Conservation (phyloP, 768 basidiomycete species). For the Boletus rubescentipes region DNA sequence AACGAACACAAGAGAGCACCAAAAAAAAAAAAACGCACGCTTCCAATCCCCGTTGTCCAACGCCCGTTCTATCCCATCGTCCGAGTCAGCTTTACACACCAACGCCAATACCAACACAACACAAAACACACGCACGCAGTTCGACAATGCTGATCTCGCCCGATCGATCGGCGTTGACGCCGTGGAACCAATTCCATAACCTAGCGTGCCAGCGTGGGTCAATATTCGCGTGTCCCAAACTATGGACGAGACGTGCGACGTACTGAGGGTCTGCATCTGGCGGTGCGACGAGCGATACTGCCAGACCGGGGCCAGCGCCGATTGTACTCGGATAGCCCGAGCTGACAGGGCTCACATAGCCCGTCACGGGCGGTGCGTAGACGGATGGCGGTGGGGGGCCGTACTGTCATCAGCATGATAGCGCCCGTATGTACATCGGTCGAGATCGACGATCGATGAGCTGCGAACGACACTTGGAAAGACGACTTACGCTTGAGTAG, state of each 20-base stretch:
- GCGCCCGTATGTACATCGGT: no score
- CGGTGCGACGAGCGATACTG: slow-evolving; percentile 1
- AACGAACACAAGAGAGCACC: no score
- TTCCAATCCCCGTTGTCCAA: slow-evolving; percentile 70
- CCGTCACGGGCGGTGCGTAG: not conserved
- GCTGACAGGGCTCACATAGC: not conserved
- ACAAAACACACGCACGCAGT: slow-evolving; percentile 53
- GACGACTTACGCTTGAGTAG: slow-evolving; percentile 18
- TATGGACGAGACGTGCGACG: slow-evolving; percentile 23
- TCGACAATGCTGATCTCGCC: slow-evolving; percentile 64
- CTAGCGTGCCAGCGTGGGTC: no score
- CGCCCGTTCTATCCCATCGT: slow-evolving; percentile 39
- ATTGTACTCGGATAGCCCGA: slow-evolving; percentile 3
- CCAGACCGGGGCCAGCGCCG: not conserved
- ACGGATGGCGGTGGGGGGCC: slow-evolving; percentile 8
- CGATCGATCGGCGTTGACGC: slow-evolving; percentile 70
- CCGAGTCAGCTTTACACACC: not conserved
- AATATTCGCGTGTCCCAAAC: no score
- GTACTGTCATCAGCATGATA: not conserved
- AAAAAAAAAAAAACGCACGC: slow-evolving; percentile 47
- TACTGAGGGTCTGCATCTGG: slow-evolving; percentile 77
- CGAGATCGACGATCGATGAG: slow-evolving; percentile 3
- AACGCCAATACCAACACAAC: slow-evolving; percentile 17
- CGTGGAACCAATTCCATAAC: slow-evolving; percentile 69
- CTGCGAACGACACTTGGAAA: not conserved